A percentile compares a stretch with the other conserved stretches of the same genome.
These are phyloP conservation scores for Stenogyne calaminthoides DNA, from an alignment of 305 asterid species.

Conservation along the genomic window DNA sequence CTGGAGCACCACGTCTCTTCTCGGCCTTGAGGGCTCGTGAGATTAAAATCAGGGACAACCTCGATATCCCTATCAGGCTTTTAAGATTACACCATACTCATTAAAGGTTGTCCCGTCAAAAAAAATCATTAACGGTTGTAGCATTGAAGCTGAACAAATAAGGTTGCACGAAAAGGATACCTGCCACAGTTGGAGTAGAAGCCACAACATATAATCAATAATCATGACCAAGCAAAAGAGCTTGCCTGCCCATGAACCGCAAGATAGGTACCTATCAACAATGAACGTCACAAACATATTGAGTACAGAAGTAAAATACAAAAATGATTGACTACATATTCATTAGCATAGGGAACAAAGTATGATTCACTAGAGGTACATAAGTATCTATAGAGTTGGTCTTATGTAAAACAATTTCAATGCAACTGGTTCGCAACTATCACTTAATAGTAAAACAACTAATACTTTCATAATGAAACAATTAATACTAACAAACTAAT, in stretches of 20 bases:
- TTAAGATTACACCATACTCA: conserved; percentile 23
- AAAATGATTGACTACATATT: not conserved
- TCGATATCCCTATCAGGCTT: conserved; percentile 88
- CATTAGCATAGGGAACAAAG: not conserved
- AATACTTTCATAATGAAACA: too few relatives aligned
- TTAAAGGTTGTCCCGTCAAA: too few relatives aligned
- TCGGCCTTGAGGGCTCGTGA: conserved; percentile 34
- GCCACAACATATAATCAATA: conserved; percentile 70
- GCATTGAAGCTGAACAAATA: not conserved
- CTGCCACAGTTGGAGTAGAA: conserved; percentile 78
- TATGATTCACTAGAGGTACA: too few relatives aligned
- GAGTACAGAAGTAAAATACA: too few relatives aligned
- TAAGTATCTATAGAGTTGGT: too few relatives aligned
- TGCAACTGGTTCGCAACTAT: too few relatives aligned
- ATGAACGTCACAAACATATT: too few relatives aligned
- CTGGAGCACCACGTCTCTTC: conserved; percentile 34
- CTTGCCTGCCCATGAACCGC: conserved; percentile 99
- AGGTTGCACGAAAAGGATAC: conserved; percentile 37
- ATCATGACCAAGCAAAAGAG: conserved; percentile 90
- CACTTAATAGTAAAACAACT: too few relatives aligned
- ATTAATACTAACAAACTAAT: too few relatives aligned
- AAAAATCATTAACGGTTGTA: conserved; percentile 10
- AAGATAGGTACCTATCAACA: conserved; percentile 67
- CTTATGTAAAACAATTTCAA: too few relatives aligned
- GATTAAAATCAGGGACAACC: conserved; percentile 60